A percentile compares a stretch with the other conserved stretches of the same genome.
Conservation (phyloP, 2,329 filamentous ascomycete genomes). For the Coniochaeta sp. region DNA sequence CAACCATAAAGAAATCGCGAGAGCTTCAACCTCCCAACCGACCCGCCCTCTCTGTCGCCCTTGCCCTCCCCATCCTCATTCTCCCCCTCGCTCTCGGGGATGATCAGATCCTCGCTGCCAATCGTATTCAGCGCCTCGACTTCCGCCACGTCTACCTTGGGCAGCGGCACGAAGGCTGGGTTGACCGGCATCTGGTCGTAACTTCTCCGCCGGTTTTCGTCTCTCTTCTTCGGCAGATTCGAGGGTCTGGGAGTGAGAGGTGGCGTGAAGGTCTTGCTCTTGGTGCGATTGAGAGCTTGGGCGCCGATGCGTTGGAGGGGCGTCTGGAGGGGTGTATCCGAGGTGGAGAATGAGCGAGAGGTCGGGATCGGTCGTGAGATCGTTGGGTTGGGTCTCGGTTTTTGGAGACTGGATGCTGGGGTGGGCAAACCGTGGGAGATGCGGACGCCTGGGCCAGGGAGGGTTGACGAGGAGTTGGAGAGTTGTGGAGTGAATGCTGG, state of each 20-base stretch:
- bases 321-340: slow-evolving; percentile 23
- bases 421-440: neutral
- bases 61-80: slow-evolving; percentile 25
- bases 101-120: slow-evolving; percentile 51
- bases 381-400: neutral
- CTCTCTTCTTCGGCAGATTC: slow-evolving; percentile 10
- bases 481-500: slow-evolving; percentile 22
- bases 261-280: slow-evolving; percentile 17
- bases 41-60: neutral
- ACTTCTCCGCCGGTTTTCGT: neutral
- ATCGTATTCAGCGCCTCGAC: slow-evolving; percentile 41
- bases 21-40: neutral
- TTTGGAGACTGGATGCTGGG: neutral
- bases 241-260: slow-evolving; percentile 12
- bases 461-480: slow-evolving; percentile 6
- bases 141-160: slow-evolving; percentile 45
- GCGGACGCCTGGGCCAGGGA: neutral
- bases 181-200: slow-evolving; percentile 31
- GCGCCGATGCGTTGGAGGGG: slow-evolving; percentile 46
- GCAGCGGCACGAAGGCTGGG: slow-evolving; percentile 46
- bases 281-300: slow-evolving; percentile 30
- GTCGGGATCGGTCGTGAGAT: neutral
- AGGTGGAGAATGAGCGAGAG: neutral
- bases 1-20: neutral
- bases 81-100: slow-evolving; percentile 44